Percentiles rank a stretch among this genome's conserved stretches.
Evolutionary conservation across 2,329 filamentous ascomycete species (phyloP).

Genomic region (Nigrospora osmanthi): DNA sequence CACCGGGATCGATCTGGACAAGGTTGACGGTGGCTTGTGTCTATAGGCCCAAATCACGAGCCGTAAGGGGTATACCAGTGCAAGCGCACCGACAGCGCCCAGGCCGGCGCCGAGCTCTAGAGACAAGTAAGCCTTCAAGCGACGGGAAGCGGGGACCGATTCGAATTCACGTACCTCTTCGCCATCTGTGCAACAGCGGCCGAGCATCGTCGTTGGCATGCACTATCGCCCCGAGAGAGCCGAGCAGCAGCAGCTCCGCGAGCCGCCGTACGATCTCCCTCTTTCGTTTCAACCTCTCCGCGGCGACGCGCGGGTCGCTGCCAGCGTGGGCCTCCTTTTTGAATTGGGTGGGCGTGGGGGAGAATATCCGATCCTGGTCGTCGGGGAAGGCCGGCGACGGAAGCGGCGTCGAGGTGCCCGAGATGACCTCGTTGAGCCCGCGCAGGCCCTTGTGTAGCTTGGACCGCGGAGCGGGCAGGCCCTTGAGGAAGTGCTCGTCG

Average conservation of each 20-base stretch:
- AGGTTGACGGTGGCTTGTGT: constrained; percentile 25
- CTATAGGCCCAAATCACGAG: constrained; percentile 41
- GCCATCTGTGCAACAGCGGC: constrained; percentile 37
- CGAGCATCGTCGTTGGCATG: constrained; percentile 37
- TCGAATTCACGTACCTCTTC: constrained; percentile 32
- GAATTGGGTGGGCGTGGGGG: constrained; percentile 8
- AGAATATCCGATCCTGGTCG: constrained; percentile 24
- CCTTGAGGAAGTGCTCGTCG: constrained; percentile 83
- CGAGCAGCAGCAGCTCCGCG: constrained; percentile 44
- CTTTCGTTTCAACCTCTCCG: constrained; percentile 32
- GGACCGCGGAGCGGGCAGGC: constrained; percentile 70
- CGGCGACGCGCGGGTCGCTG: constrained; percentile 16
- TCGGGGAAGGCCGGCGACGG: constrained; percentile 39
- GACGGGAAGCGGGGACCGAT: neutral
- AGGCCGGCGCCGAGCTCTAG: constrained; percentile 34
- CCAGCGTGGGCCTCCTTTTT: constrained; percentile 13
- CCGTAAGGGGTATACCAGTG: constrained; percentile 51
- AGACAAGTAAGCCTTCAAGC: constrained; percentile 5
- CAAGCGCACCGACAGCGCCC: constrained; percentile 26
- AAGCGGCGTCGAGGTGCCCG: constrained; percentile 47
- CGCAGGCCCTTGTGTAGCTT: constrained; percentile 72
- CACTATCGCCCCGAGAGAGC: constrained; percentile 39
- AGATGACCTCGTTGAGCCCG: constrained; percentile 46
- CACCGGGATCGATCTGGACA: constrained; percentile 24
- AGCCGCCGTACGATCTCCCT: constrained; percentile 44